Evolutionary conservation across 768 basidiomycete species (phyloP), one percentile per base, ranked within the genome.

Genomic region (Mrakia frigida): DNA sequence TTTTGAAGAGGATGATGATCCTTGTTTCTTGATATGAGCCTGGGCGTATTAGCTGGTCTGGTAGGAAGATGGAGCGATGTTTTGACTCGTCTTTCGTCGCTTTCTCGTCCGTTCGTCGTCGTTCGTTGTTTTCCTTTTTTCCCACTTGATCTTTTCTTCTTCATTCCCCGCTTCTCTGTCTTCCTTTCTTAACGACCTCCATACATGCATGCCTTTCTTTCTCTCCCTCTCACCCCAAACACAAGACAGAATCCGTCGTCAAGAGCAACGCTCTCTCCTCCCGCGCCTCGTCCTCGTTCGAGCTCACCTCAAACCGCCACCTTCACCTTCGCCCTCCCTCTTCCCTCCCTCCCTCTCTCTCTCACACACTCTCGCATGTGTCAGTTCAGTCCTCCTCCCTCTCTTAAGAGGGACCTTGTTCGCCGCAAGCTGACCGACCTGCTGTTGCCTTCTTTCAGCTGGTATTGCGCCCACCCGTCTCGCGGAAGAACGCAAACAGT

Each of bases 401-500:
- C 43, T 46, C 50, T 6, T 6, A 13, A 9, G 4, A 31, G 50
- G 2, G 13, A 10, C 1, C 18, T 13, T 9, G 3, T 35, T 21
- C 28, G 11, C 46, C 3, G 28, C 16, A 4, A 25, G 28, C 70
- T 59, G 35, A 56, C 31, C 52, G 23, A n/a, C n/a, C n/a, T n/a
- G n/a, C 23, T 31, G 4, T 33, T 25, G 11, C 70, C 10, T 60
- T 13, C 43, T 33, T 41, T 1, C 50, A 77, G 76, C 93, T 72
- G 94, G 93, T 78, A 96, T 98, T 79, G 95, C 94, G 83, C 89
- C 94, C 83, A 90, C 91, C 50, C 90, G 97, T 81, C 87, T 99
- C 23, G 89, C 94, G 39, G 97, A 98, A 84, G 97, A 99, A 84
- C 89, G 97, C 81, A 99, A 99, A 85, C 93, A 95, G 81, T 99